These are phyloP conservation scores for Puccinia novopanici DNA, from an alignment of 1,284 basidiomycete species.

Conservation along the genomic window DNA sequence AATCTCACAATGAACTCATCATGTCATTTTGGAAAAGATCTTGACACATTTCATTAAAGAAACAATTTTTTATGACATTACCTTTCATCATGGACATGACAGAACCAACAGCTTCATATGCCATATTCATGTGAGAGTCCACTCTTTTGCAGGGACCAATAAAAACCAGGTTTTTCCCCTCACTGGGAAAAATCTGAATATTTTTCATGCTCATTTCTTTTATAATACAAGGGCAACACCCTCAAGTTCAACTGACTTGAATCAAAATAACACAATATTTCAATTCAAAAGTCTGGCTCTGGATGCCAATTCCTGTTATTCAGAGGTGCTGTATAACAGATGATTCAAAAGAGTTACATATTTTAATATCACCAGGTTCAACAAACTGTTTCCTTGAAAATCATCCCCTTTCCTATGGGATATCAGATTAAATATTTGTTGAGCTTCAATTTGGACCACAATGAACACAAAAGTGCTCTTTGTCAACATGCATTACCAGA, in stretches of 20 bases:
- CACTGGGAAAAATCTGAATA: constrained; percentile 2
- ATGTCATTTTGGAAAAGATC: neutral
- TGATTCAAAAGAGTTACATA: neutral
- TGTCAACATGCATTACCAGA: constrained; percentile 3
- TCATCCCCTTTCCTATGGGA: constrained; percentile 23
- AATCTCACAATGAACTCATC: neutral
- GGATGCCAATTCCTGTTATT: constrained; percentile 22
- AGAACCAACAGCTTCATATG: constrained; percentile 38
- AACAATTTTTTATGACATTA: neutral
- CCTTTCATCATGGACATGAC: constrained; percentile 50
- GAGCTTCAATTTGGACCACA: constrained; percentile 37
- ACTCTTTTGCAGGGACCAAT: constrained; percentile 44
- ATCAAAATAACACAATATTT: constrained; percentile 33
- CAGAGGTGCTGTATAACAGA: too few species aligned
- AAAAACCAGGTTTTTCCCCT: constrained; percentile 46
- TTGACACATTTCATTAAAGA: neutral
- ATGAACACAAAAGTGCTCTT: neutral
- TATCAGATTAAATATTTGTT: constrained; percentile 34
- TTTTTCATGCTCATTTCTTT: neutral
- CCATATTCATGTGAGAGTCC: constrained; percentile 43
- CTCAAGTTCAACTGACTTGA: neutral
- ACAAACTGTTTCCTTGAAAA: constrained; percentile 16
- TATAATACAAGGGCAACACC: neutral
- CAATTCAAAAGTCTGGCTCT: constrained; percentile 26
- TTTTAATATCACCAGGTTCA: neutral